Percentiles rank a stretch among this genome's conserved stretches.
Evolutionary conservation across 495 filamentous ascomycete genomes (phyloP).

Genomic region (Zalerion maritima): DNA sequence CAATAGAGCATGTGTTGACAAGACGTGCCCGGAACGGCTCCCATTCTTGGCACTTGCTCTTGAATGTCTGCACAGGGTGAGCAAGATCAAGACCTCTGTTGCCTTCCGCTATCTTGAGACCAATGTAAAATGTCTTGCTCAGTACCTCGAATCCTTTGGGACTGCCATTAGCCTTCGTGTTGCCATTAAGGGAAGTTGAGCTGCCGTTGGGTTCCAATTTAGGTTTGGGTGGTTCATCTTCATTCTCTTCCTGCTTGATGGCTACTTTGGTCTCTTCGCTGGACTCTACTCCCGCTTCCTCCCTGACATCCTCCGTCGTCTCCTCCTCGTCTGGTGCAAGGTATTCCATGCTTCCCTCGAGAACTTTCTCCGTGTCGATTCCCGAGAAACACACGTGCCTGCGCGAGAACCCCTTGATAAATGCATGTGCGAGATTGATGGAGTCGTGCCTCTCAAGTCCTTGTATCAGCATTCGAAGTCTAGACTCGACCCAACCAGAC

Average conservation of each 20-base stretch:
- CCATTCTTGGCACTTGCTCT: conserved; percentile 50
- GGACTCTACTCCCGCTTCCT: conserved; percentile 20
- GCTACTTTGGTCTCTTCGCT: conserved; percentile 26
- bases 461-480: conserved; percentile 66
- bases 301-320: conserved; percentile 38
- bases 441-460: conserved; percentile 61
- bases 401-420: conserved; percentile 82
- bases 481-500: conserved; percentile 89
- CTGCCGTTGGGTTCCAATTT: conserved; percentile 15
- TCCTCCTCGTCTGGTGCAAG: conserved; percentile 38
- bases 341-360: conserved; percentile 55
- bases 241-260: conserved; percentile 22
- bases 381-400: conserved; percentile 59
- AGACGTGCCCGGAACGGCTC: conserved; percentile 40
- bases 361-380: conserved; percentile 51
- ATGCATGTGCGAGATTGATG: conserved; percentile 75
- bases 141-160: conserved; percentile 40
- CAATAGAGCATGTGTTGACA: conserved; percentile 46
- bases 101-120: conserved; percentile 52
- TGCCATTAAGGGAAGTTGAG: no score
- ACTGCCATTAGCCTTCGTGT: no score
- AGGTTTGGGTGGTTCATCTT: conserved; percentile 22
- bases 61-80: conserved; percentile 60
- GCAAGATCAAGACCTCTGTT: conserved; percentile 53
- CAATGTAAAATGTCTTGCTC: conserved; percentile 81